phyloP scores from a whole-genome alignment of 2,329 filamentous ascomycete species.

The Aspergillus eucalypticola region DNA sequence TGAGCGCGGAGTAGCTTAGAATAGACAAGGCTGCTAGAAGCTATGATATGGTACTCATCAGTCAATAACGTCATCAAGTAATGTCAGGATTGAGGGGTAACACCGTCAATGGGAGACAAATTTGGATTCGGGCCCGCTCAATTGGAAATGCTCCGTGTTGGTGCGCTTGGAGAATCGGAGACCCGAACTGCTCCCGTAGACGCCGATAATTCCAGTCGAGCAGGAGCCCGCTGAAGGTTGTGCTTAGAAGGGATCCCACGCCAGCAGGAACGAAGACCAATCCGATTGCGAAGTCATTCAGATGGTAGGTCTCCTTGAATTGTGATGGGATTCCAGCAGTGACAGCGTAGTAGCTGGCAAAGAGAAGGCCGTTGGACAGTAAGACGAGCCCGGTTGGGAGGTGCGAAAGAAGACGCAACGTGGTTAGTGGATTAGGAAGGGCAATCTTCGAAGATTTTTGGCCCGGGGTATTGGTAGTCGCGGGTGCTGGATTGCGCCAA shows the following conservation, averaged over 20 bases:
- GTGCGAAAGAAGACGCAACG: conserved; percentile 36
- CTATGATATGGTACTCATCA: not conserved
- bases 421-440: conserved; percentile 43
- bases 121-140: conserved; percentile 45
- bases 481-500: conserved; percentile 19
- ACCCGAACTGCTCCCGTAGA: conserved; percentile 32
- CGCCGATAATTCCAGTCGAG: conserved; percentile 48
- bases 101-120: conserved; percentile 41
- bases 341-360: conserved; percentile 47
- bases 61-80: not conserved
- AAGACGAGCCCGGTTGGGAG: conserved; percentile 42
- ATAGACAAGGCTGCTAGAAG: conserved; percentile 22
- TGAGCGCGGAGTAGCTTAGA: conserved; percentile 41
- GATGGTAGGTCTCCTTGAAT: conserved; percentile 39
- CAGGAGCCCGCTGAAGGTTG: conserved; percentile 41
- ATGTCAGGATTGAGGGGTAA: conserved; percentile 20
- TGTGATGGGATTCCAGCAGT: conserved; percentile 41
- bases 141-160: conserved; percentile 44
- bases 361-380: conserved; percentile 39
- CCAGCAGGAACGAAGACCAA: conserved; percentile 48
- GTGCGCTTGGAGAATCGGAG: conserved; percentile 36
- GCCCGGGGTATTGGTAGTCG: conserved; percentile 35
- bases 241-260: conserved; percentile 41
- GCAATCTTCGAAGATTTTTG: conserved; percentile 15
- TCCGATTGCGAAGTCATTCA: conserved; percentile 44